Evolutionary conservation across 176 grass and related monocot species (phyloP), one percentile per base, ranked within the genome.

Genomic region (Cenchrus fungigraminus): DNA sequence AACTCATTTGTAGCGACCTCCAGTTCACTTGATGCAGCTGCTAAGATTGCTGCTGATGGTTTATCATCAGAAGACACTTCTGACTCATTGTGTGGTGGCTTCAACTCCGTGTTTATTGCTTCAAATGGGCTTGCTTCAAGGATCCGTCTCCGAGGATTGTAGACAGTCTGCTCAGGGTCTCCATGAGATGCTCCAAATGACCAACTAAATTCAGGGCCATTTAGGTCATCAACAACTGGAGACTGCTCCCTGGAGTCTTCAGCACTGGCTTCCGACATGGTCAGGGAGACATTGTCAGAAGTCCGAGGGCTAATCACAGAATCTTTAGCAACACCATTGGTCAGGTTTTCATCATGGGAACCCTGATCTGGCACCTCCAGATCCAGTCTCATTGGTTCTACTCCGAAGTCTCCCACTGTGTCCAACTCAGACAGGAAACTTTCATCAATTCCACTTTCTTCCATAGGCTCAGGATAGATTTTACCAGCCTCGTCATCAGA

Each of bases 151-250:
- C 86, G 78, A 25, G 96, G 89, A 80, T 98, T 98, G 86, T 98
- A 95, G 49, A 98, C 93, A 16, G 86, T 98, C 84, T 90, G 89
- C 80, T 95, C 96, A 62, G 65, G 83, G 70, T 98, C 86, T 62
- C 62, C 80, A 82, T 76, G 63, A 87, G 88, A 88, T 85, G 69
- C 44, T 58, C 71, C 79, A 73, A 83, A 31, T 32, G 84, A 86
- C 87, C 70, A 82, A 81, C 50, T 29, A 74, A 87, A 86, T 55
- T 91, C 86, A 71, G 75, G 50, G 81, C 49, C 74, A 67, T 79
- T 71, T 54, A 76, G 22, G 54, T 84, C 58, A 53, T 85, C 58
- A 65, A 56, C 40, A 12, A 43, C 59, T 80, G 80, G 71, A 55
- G 84, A 68, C 8, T 47, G 50, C 43, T 94, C 83, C 54, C 72